Percentiles rank a stretch among this genome's conserved stretches.
These are phyloP conservation scores for Amaranthus hypochondriacus DNA, from an alignment of 148 eudicot species.

Conservation along the genomic window DNA sequence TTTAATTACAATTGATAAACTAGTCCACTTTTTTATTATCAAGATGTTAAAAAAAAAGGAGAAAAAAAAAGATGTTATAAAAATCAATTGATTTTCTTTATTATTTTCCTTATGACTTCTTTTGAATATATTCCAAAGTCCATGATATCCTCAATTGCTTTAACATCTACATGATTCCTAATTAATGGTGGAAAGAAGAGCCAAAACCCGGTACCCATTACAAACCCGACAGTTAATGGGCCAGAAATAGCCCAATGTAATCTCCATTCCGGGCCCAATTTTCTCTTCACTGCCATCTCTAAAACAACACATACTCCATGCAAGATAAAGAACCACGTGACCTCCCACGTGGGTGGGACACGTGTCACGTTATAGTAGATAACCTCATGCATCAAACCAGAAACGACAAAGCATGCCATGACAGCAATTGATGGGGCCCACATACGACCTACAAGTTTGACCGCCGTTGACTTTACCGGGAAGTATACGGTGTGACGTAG, in stretches of 20 bases:
- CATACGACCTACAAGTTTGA: slow-evolving; percentile 18
- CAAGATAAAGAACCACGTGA: slow-evolving; percentile 60
- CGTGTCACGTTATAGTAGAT: slow-evolving; percentile 44
- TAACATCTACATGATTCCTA: slow-evolving; percentile 24
- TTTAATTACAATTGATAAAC: no score
- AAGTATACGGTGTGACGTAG: slow-evolving; percentile 36
- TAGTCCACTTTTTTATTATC: no score
- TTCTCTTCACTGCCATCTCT: slow-evolving; percentile 42
- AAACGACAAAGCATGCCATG: slow-evolving; percentile 45
- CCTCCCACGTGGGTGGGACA: slow-evolving; percentile 64
- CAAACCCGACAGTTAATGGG: slow-evolving; percentile 61
- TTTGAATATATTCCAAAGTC: not conserved
- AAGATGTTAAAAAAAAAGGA: no score
- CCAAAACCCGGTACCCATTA: slow-evolving; percentile 47
- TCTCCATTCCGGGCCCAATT: slow-evolving; percentile 27
- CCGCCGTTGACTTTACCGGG: slow-evolving; percentile 30
- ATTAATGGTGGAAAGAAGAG: slow-evolving; percentile 54
- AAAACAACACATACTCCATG: slow-evolving; percentile 50
- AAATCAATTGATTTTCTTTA: not conserved
- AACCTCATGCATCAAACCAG: slow-evolving; percentile 82
- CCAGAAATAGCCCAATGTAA: slow-evolving; percentile 40
- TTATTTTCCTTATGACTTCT: not conserved
- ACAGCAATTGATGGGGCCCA: slow-evolving; percentile 38
- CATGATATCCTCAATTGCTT: slow-evolving; percentile 16
- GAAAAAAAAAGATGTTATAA: no score